phyloP scores from a whole-genome alignment of 495 filamentous ascomycete genomes.

The Tetracladium setigerum region DNA sequence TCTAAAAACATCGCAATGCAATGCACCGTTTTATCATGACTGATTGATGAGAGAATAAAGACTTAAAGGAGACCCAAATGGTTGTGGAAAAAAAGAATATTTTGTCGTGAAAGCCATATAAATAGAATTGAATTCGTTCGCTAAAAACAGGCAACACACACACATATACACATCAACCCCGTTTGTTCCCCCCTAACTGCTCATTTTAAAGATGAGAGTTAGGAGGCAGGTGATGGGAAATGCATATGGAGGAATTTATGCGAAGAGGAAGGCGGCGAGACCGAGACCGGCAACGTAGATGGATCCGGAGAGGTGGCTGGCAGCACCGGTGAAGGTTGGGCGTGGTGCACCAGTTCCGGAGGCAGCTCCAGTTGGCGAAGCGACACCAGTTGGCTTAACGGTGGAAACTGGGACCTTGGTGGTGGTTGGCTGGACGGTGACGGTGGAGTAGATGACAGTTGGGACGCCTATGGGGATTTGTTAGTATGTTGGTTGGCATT shows the following conservation, averaged over 20 bases:
- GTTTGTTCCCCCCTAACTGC: too few relatives aligned
- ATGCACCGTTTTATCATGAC: too few relatives aligned
- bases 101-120: too few relatives aligned
- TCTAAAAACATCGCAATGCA: too few relatives aligned
- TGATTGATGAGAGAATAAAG: too few relatives aligned
- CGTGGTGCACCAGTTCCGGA: slow-evolving; percentile 22
- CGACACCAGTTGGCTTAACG: slow-evolving; percentile 7
- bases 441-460: slow-evolving; percentile 45
- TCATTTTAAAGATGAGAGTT: too few relatives aligned
- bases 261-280: slow-evolving; percentile 42
- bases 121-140: too few relatives aligned
- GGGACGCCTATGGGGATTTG: slow-evolving; percentile 42
- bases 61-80: too few relatives aligned
- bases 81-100: too few relatives aligned
- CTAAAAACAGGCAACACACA: too few relatives aligned
- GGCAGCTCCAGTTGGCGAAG: slow-evolving; percentile 12
- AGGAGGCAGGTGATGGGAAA: too few relatives aligned
- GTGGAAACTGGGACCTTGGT: slow-evolving; percentile 20
- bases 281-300: slow-evolving; percentile 40
- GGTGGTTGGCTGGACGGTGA: slow-evolving; percentile 25
- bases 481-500: not conserved
- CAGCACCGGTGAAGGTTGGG: slow-evolving; percentile 32
- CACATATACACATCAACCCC: too few relatives aligned
- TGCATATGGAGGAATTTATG: slow-evolving; percentile 27
- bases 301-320: slow-evolving; percentile 30